Evolutionary conservation across 2,329 filamentous ascomycete species (phyloP).

Genomic region (Scedosporium minutisporum): DNA sequence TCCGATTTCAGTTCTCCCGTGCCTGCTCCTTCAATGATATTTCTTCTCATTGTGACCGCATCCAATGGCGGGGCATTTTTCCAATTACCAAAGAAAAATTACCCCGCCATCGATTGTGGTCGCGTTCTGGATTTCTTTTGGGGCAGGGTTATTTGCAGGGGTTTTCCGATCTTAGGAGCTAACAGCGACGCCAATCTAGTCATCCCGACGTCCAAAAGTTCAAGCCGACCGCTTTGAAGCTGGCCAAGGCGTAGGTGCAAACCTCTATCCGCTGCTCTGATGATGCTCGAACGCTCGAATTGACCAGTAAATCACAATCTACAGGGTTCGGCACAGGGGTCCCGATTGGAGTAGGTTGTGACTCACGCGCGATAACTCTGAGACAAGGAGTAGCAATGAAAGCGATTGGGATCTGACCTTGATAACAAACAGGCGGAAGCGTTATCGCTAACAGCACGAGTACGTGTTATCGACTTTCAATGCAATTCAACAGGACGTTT

Average conservation of each 20-base stretch:
- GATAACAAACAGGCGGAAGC: conserved; percentile 61
- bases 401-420: conserved; percentile 12
- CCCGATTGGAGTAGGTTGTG: conserved; percentile 88
- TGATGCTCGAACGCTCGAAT: background rate
- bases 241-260: conserved; percentile 77
- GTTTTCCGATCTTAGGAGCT: background rate
- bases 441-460: conserved; percentile 84
- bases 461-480: conserved; percentile 32
- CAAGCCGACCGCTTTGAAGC: conserved; percentile 86
- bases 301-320: background rate
- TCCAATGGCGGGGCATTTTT: conserved; percentile 7
- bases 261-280: background rate
- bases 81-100: conserved; percentile 3
- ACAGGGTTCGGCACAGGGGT: conserved; percentile 84
- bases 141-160: no score
- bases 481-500: background rate
- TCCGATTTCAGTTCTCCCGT: background rate
- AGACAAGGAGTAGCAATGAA: background rate
- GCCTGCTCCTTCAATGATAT: background rate
- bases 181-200: conserved; percentile 26
- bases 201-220: conserved; percentile 94
- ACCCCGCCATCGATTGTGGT: conserved; percentile 3
- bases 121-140: no score
- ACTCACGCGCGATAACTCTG: conserved; percentile 4
- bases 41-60: background rate